These are phyloP conservation scores for Stenogyne calaminthoides DNA, from an alignment of 305 asterid species.

Conservation along the genomic window DNA sequence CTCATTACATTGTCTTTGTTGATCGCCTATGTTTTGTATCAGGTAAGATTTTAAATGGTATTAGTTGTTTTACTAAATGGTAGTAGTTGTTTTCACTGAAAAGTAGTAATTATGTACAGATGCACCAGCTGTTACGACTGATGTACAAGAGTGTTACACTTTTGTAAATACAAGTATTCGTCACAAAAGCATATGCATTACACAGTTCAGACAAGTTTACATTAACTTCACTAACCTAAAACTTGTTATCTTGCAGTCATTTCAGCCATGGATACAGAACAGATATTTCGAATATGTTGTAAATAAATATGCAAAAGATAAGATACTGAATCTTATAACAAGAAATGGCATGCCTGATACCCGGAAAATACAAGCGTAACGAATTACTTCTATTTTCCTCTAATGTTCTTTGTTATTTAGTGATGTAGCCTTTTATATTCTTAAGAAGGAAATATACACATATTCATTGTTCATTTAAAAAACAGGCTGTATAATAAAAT, in stretches of 20 bases:
- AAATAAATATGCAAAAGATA: conserved; percentile 47
- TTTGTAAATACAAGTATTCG: neutral
- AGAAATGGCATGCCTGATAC: conserved; percentile 49
- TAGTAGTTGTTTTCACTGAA: no score
- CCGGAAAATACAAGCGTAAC: conserved; percentile 40
- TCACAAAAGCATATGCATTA: neutral
- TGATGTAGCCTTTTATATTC: neutral
- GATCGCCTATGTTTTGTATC: conserved; percentile 44
- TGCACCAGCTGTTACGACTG: no score
- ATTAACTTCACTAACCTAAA: neutral
- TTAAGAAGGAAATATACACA: neutral
- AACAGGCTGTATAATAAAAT: conserved; percentile 42
- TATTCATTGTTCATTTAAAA: neutral
- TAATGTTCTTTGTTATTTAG: neutral
- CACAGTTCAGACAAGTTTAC: neutral
- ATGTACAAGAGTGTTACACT: neutral
- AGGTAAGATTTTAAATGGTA: conserved; percentile 37
- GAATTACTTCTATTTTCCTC: neutral
- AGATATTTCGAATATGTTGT: conserved; percentile 46
- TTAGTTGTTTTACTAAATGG: no score
- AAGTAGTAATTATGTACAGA: no score
- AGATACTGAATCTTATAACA: conserved; percentile 40
- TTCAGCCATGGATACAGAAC: conserved; percentile 55
- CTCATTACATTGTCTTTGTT: conserved; percentile 45
- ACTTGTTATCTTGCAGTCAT: conserved; percentile 31